Conservation (phyloP, 208 protist genomes). For the Trypanosoma theileri region DNA sequence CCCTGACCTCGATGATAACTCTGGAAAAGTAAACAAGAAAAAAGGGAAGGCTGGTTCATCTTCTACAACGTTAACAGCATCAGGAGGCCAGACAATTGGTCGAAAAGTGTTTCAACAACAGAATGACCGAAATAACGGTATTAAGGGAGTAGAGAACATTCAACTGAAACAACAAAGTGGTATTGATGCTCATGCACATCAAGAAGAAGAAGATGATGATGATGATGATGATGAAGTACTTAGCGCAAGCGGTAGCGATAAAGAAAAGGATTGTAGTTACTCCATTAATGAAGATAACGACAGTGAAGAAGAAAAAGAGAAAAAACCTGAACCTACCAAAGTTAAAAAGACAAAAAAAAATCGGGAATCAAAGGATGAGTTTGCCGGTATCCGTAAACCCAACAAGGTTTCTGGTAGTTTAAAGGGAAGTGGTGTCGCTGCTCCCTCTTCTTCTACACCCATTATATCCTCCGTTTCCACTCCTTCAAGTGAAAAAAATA, state of each 20-base stretch:
- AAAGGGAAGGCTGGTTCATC: not conserved
- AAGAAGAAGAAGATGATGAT: slow-evolving; percentile 4
- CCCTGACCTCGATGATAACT: slow-evolving; percentile 18
- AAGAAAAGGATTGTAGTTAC: not conserved
- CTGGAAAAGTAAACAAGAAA: slow-evolving; percentile 8
- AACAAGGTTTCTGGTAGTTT: not conserved
- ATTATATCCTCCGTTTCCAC: no score
- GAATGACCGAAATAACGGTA: not conserved
- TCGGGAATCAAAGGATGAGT: slow-evolving; percentile 17
- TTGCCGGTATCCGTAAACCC: slow-evolving; percentile 29
- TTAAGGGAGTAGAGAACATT: slow-evolving; percentile 48
- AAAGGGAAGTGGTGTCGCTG: not conserved
- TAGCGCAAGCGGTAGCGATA: slow-evolving; percentile 4
- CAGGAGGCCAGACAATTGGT: slow-evolving; percentile 1
- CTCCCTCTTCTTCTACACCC: not conserved
- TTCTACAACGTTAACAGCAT: not conserved
- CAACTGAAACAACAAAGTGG: slow-evolving; percentile 45
- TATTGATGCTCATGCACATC: slow-evolving; percentile 29
- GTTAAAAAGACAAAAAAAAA: not conserved
- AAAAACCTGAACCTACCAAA: not conserved
- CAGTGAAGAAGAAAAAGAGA: not conserved
- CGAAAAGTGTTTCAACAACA: slow-evolving; percentile 10
- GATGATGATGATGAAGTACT: not conserved
- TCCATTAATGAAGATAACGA: slow-evolving; percentile 1
- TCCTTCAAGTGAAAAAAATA: not conserved